These are phyloP conservation scores for Thecamonas trahens DNA, from an alignment of 78 protist species.

Conservation along the genomic window DNA sequence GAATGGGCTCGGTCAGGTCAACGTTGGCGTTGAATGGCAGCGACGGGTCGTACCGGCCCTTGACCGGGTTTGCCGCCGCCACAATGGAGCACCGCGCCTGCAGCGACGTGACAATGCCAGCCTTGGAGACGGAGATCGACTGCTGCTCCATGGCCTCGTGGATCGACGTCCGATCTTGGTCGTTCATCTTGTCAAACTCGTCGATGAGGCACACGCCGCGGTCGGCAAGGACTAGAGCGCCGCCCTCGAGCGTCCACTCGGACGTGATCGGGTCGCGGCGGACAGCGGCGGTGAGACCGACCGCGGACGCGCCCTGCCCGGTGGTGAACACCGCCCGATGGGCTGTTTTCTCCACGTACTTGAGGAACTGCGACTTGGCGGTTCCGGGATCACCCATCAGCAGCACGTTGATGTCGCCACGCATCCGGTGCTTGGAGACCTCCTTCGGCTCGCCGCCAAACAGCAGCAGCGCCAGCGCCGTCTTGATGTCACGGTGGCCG, in stretches of 20 bases:
- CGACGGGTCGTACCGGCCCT: constrained; percentile 82
- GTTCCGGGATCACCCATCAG: constrained; percentile 99
- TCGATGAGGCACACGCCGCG: constrained; percentile 97
- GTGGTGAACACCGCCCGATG: constrained; percentile 96
- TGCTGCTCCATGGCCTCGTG: constrained; percentile 99
- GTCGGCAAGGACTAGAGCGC: constrained; percentile 99
- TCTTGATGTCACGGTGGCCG: constrained; percentile 96
- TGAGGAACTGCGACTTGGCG: constrained; percentile 96
- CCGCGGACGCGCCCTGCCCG: constrained; percentile 98
- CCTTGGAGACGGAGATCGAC: constrained; percentile 95
- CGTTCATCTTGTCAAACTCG: constrained; percentile 99
- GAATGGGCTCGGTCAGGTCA: constrained; percentile 94
- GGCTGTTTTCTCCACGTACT: constrained; percentile 92
- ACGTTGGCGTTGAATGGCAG: constrained; percentile 81
- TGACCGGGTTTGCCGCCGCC: constrained; percentile 98
- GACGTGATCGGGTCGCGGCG: constrained; percentile 88
- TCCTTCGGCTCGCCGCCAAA: constrained; percentile 92
- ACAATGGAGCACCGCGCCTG: constrained; percentile 91
- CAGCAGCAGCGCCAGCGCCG: constrained; percentile 87
- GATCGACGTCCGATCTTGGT: constrained; percentile 89
- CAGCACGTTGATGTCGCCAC: constrained; percentile 99
- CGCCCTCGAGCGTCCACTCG: constrained; percentile 99
- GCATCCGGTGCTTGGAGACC: constrained; percentile 68
- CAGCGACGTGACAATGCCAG: constrained; percentile 97
- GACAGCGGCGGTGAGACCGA: constrained; percentile 99